These are phyloP conservation scores for Sanguinoderma infundibulare DNA, from an alignment of 1,284 basidiomycete species.

Conservation along the genomic window DNA sequence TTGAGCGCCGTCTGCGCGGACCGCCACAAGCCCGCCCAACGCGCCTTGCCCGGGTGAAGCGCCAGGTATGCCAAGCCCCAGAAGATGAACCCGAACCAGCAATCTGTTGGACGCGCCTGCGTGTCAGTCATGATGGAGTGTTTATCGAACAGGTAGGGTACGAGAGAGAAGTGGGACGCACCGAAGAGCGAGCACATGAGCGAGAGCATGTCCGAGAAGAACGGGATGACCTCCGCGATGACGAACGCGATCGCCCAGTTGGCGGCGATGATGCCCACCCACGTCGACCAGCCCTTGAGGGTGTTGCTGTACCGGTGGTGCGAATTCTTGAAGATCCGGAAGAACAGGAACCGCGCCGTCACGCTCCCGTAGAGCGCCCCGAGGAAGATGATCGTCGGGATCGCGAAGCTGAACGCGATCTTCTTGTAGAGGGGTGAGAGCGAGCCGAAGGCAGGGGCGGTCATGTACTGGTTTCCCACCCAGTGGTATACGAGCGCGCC, in stretches of 20 bases:
- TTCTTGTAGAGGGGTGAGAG: slow-evolving; percentile 47
- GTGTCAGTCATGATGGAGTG: background rate
- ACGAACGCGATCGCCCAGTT: slow-evolving; percentile 67
- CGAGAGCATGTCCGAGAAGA: slow-evolving; percentile 52
- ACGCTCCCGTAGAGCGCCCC: slow-evolving; percentile 52
- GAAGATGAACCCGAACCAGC: slow-evolving; percentile 41
- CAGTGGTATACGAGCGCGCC: slow-evolving; percentile 67
- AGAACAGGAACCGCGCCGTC: slow-evolving; percentile 54
- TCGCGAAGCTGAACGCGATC: slow-evolving; percentile 50
- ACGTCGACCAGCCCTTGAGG: slow-evolving; percentile 58
- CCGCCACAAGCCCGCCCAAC: slow-evolving; percentile 41
- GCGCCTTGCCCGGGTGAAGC: slow-evolving; percentile 41
- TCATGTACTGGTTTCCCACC: slow-evolving; percentile 53
- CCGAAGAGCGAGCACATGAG: slow-evolving; percentile 52
- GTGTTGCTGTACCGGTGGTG: slow-evolving; percentile 59
- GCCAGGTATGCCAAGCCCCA: slow-evolving; percentile 52
- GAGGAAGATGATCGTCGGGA: slow-evolving; percentile 57
- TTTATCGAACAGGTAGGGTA: background rate
- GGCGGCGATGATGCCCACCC: slow-evolving; percentile 56
- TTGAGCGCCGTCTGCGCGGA: slow-evolving; percentile 45
- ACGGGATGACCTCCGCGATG: slow-evolving; percentile 56
- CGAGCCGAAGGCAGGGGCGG: slow-evolving; percentile 53
- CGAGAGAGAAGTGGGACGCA: slow-evolving; percentile 25
- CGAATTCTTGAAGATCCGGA: slow-evolving; percentile 52
- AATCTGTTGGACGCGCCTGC: background rate